Evolutionary conservation across 1,284 basidiomycete genomes (phyloP).

Genomic region (Tilletia setariae): DNA sequence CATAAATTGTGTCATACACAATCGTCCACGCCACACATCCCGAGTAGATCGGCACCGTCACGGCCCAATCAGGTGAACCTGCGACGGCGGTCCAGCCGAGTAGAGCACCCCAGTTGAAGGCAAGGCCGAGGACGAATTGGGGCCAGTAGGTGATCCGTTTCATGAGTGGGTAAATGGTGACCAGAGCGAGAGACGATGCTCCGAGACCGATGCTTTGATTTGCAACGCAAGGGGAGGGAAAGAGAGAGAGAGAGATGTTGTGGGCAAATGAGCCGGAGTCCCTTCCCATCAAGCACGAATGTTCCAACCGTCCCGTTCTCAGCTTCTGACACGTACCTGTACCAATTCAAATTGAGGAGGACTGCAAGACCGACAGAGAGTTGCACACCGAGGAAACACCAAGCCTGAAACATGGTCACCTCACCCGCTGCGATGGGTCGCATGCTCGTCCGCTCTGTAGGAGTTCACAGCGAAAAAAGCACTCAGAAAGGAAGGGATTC

Average conservation of each 20-base stretch:
- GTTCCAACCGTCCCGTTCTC: too few relatives aligned
- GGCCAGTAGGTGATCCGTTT: slow-evolving; percentile 97
- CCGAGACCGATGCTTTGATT: slow-evolving; percentile 76
- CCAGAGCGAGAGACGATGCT: slow-evolving; percentile 80
- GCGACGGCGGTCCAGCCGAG: slow-evolving; percentile 94
- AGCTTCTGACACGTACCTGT: slow-evolving; percentile 82
- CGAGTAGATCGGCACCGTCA: slow-evolving; percentile 76
- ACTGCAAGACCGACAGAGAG: slow-evolving; percentile 81
- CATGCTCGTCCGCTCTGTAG: slow-evolving; percentile 64
- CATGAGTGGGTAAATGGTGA: slow-evolving; percentile 92
- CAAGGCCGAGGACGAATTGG: slow-evolving; percentile 72
- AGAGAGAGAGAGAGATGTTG: background rate
- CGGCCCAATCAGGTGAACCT: slow-evolving; percentile 72
- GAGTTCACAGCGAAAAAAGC: slow-evolving; percentile 53
- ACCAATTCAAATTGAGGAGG: slow-evolving; percentile 86
- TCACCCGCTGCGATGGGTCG: slow-evolving; percentile 78
- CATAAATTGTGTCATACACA: slow-evolving; percentile 96
- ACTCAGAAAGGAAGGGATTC: slow-evolving; percentile 2
- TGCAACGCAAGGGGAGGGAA: background rate
- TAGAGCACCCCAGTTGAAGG: slow-evolving; percentile 96
- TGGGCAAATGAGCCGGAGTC: background rate
- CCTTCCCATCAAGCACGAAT: too few relatives aligned
- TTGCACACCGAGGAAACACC: slow-evolving; percentile 79
- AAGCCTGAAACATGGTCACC: slow-evolving; percentile 71
- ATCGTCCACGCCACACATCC: slow-evolving; percentile 90